Evolutionary conservation across 2,329 filamentous ascomycete genomes (phyloP), one percentile per base, ranked within the genome.

Genomic region (Arachnopeziza araneosa): DNA sequence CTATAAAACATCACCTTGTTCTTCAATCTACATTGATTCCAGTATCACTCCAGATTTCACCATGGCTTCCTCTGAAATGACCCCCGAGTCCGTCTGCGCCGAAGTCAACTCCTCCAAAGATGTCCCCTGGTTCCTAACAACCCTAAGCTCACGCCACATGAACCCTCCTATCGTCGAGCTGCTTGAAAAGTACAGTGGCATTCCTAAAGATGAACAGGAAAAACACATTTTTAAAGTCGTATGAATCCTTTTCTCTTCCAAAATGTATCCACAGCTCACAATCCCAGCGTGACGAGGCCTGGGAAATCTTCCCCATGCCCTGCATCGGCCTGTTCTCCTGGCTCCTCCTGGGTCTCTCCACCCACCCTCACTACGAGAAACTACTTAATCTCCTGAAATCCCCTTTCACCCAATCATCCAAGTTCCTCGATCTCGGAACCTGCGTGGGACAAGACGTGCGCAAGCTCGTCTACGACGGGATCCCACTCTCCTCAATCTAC

Each of bases 361-460:
- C 24, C 4, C 21, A 14, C 12, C 48, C 49, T 12, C 21, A 30
- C 30, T 68, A 68, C 54, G 44, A 61, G 7, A 21, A 24, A 9
- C 51, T 68, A 17, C 57, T 68, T 9, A 19, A 24, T 8, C 63
- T 60, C 32, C 61, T 69, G 23, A 60, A 66, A n/a, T 62, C 62
- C 30, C 36, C 36, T 17, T 14, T 12, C 2, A 22, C 52, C n/a
- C 56, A 52, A 4, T 57, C 36, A 1, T 60, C n/a, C 6, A 44
- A 44, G 17, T 63, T 76, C 4, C 69, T 77, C n/a, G 75, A 77
- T 60, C 61, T 77, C 1, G 75, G 75, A 4, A 76, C 74, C 48
- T 75, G 73, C 60, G 70, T 76, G 24, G 75, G 69, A 0, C 74
- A 76, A 61, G 75, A 77, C 49, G 64, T 77, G 1, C 73, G 75